A percentile compares a stretch with the other conserved stretches of the same genome.
phyloP scores from a whole-genome alignment of 371 early-diverging fungal species.

The Mortierella sp. region DNA sequence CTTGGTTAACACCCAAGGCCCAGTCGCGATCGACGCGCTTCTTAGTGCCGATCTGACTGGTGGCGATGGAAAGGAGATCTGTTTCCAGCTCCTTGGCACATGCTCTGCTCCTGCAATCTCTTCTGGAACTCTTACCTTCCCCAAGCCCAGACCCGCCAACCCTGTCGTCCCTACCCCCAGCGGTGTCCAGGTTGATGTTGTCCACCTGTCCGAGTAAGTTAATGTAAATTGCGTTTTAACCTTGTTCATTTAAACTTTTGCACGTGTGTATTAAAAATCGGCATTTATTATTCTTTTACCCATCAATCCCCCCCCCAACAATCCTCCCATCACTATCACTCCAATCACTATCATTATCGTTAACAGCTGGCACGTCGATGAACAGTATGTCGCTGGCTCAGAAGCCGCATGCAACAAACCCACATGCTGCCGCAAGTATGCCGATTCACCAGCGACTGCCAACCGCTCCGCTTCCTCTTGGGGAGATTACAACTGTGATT shows the following conservation, averaged over 20 bases:
- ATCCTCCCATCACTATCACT: no score
- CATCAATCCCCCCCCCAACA: not conserved
- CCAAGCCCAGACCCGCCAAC: slow-evolving; percentile 61
- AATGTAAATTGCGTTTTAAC: not conserved
- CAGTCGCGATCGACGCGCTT: slow-evolving; percentile 22
- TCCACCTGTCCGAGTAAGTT: slow-evolving; percentile 67
- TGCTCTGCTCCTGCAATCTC: slow-evolving; percentile 29
- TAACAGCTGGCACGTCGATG: slow-evolving; percentile 70
- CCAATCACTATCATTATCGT: not conserved
- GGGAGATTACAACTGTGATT: slow-evolving; percentile 67
- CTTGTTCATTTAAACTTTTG: not conserved
- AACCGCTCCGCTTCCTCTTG: slow-evolving; percentile 27
- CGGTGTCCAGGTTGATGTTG: slow-evolving; percentile 58
- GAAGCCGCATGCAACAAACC: slow-evolving; percentile 67
- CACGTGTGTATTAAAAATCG: not conserved
- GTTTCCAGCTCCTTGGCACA: slow-evolving; percentile 22
- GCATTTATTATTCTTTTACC: not conserved
- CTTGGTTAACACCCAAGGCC: slow-evolving; percentile 33
- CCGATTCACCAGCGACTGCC: slow-evolving; percentile 9
- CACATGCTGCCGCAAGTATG: slow-evolving; percentile 66
- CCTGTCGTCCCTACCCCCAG: slow-evolving; percentile 37
- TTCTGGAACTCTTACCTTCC: slow-evolving; percentile 58
- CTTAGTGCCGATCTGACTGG: slow-evolving; percentile 25
- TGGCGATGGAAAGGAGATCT: slow-evolving; percentile 47
- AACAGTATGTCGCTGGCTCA: slow-evolving; percentile 64